Base-by-base conservation (phyloP, 2,329 filamentous ascomycete species). In the Epichloe elymi region DNA sequence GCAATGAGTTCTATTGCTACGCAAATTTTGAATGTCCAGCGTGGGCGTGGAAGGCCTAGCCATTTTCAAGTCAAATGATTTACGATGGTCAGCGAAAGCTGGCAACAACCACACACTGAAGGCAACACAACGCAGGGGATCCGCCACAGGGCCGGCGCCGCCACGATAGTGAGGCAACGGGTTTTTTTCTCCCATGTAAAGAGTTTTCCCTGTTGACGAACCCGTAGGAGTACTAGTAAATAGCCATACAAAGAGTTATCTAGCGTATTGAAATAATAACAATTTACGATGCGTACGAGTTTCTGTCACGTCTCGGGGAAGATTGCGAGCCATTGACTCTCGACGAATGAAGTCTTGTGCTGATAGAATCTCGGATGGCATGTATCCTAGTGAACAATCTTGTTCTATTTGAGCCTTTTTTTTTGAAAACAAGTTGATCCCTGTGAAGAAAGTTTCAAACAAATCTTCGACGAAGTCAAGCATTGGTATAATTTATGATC, bases 1-100 rank as follows among this genome's bases (percentile, higher is more conserved):
- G 84, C 65, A 93, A 93, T 61, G 85, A 88, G 65, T 93, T 89
- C 63, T 76, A 79, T 61, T 89, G 84, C 65, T 91, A 88, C 61
- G 79, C 86, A 23, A 90, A 87, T 61, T 90, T 87, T 61, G 82
- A 87, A 63, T 79, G 81, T 58, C 68, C 68, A 6, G 65, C 64
- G 4, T 79, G 78, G 74, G 67, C 62, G 42, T 53, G 52, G 52
- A 51, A 23, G 36, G 19, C 26, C 12, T 50, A 39, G 46, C 37
- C 2, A 48, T 10, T 23, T 40, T 19, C 2, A 43, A 43, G 26
- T n/a, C 5, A 41, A 11, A 38, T n/a, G 7, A 5, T 5, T n/a
- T 8, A 38, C 36, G n/a, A 41, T 14, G 35, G 26, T 26, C 26
- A 26, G 7, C 2, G 26, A 26, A 26, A 26, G 26, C 26, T 26